These are phyloP conservation scores for Teratosphaeria epicoccoides DNA, from an alignment of 2,329 filamentous ascomycete genomes.

Conservation along the genomic window DNA sequence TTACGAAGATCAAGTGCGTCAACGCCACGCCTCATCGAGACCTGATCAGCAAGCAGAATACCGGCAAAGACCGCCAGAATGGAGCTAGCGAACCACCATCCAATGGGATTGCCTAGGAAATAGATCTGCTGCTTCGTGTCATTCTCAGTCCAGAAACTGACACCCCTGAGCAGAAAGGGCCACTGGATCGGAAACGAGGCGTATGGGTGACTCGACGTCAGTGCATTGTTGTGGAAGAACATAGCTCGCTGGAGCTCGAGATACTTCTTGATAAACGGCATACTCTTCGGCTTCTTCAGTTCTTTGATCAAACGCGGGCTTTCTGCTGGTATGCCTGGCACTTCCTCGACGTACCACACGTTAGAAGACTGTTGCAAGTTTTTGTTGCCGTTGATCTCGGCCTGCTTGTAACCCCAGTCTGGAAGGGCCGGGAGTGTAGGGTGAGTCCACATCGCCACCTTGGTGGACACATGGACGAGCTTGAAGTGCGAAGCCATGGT, in stretches of 20 bases:
- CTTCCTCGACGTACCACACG: conserved; percentile 86
- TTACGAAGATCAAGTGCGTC: conserved; percentile 88
- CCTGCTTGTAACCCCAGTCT: conserved; percentile 94
- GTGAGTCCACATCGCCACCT: conserved; percentile 99
- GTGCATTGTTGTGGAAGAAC: conserved; percentile 98
- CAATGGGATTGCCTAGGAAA: conserved; percentile 91
- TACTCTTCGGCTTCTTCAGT: conserved; percentile 64
- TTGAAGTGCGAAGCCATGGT: conserved; percentile 91
- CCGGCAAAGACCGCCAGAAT: conserved; percentile 87
- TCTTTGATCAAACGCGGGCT: conserved; percentile 65
- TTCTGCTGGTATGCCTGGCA: conserved; percentile 65
- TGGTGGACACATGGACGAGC: conserved; percentile 84
- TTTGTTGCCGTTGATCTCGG: conserved; percentile 99
- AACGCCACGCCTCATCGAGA: conserved; percentile 82
- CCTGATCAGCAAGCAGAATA: conserved; percentile 83
- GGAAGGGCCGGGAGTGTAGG: conserved; percentile 66
- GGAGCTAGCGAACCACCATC: conserved; percentile 94
- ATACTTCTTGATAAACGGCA: conserved; percentile 90
- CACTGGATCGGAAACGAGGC: conserved; percentile 90
- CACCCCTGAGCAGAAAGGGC: conserved; percentile 93
- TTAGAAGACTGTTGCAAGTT: conserved; percentile 82
- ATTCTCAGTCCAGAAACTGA: conserved; percentile 98
- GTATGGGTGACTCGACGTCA: conserved; percentile 95
- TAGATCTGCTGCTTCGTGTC: conserved; percentile 95
- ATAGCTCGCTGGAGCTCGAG: conserved; percentile 93